These are phyloP conservation scores for Dalbergia cultrata DNA, from an alignment of 306 rosid species.

Conservation along the genomic window DNA sequence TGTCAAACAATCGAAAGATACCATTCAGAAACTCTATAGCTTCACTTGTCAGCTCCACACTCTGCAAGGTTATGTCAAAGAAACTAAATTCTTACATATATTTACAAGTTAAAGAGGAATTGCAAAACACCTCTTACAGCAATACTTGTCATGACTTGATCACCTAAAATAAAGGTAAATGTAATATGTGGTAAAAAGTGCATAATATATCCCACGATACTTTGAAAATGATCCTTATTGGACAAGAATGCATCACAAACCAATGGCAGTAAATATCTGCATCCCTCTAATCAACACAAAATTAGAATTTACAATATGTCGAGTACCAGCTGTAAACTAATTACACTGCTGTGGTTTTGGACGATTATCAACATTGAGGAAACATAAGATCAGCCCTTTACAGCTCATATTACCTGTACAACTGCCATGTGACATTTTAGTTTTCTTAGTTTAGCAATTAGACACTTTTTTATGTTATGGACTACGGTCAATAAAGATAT, in stretches of 20 bases:
- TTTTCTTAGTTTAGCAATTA: conserved; percentile 27
- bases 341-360: conserved; percentile 17
- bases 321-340: conserved; percentile 30
- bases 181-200: conserved; percentile 24
- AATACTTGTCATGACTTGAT: conserved; percentile 16
- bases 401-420: conserved; percentile 26
- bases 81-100: conserved; percentile 36
- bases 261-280: conserved; percentile 27
- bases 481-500: not conserved
- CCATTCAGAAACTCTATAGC: conserved; percentile 82
- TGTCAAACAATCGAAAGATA: conserved; percentile 75
- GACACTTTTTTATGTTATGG: not conserved
- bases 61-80: conserved; percentile 61
- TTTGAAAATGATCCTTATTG: conserved; percentile 30
- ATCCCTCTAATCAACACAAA: conserved; percentile 28
- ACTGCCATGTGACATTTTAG: conserved; percentile 18
- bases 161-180: conserved; percentile 32
- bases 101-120: conserved; percentile 24
- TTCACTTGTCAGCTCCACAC: conserved; percentile 84
- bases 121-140: conserved; percentile 29
- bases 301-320: conserved; percentile 17
- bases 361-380: conserved; percentile 22
- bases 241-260: conserved; percentile 33
- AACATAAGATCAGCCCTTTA: conserved; percentile 19
- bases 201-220: conserved; percentile 14